These are phyloP conservation scores for Geotrichum australiense DNA, from an alignment of 1,139 yeast genomes.

Conservation along the genomic window DNA sequence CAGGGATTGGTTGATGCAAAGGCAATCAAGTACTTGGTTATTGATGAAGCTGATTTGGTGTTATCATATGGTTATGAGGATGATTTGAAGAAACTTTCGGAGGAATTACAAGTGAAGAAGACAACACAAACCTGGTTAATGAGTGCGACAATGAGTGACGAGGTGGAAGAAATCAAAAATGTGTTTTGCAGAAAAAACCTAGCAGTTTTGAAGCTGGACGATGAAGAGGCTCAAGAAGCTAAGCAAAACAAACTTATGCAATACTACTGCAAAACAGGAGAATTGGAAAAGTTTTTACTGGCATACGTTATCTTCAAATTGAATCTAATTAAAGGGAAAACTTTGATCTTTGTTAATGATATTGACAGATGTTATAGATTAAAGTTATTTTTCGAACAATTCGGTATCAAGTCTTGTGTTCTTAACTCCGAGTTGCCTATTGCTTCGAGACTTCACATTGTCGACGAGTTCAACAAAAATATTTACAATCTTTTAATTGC, in stretches of 20 bases:
- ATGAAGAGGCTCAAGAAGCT: constrained; percentile 39
- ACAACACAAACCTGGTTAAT: constrained; percentile 83
- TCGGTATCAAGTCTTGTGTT: constrained; percentile 84
- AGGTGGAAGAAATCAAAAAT: constrained; percentile 65
- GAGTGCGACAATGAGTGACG: constrained; percentile 95
- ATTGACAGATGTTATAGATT: constrained; percentile 94
- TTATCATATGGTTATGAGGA: constrained; percentile 87
- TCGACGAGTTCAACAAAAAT: constrained; percentile 89
- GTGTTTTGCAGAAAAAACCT: constrained; percentile 73
- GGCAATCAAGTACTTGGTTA: constrained; percentile 61
- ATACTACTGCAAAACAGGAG: constrained; percentile 78
- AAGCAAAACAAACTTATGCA: constrained; percentile 59
- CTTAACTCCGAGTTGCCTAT: constrained; percentile 89
- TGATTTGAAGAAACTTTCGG: constrained; percentile 59
- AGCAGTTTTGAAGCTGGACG: constrained; percentile 66
- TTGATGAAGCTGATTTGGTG: constrained; percentile 94
- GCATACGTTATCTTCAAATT: constrained; percentile 90
- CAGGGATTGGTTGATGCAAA: constrained; percentile 37
- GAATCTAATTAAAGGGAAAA: constrained; percentile 83
- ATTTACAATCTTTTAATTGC: constrained; percentile 85
- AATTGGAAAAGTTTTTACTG: constrained; percentile 84
- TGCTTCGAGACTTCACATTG: constrained; percentile 88
- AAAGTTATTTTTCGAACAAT: constrained; percentile 86
- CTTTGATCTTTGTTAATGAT: constrained; percentile 83
- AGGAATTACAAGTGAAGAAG: constrained; percentile 60